Evolutionary conservation across 176 grass and related monocot genomes (phyloP).

Genomic region (Microstegium vimineum): DNA sequence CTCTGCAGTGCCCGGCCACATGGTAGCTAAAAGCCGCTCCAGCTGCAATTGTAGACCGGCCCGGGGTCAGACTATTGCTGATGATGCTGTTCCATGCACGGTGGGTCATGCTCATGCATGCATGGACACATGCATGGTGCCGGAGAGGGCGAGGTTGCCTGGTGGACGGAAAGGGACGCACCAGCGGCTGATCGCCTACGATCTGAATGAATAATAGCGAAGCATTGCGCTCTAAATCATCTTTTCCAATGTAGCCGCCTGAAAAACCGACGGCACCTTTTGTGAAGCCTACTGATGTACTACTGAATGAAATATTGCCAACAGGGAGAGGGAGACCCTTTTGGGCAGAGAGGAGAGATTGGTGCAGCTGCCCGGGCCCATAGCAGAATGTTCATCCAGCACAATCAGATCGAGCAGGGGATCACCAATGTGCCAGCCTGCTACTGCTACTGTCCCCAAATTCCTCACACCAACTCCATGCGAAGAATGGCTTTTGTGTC

Average conservation of each 20-base stretch:
- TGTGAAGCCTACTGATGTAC: neutral
- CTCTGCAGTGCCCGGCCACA: neutral
- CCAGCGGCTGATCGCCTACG: neutral
- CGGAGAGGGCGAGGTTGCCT: neutral
- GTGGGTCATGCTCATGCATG: neutral
- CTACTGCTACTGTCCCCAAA: no score
- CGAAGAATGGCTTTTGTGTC: no score
- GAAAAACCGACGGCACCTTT: neutral
- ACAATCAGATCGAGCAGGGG: neutral
- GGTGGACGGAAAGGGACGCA: slow-evolving; percentile 18
- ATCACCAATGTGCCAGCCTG: neutral
- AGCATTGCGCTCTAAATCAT: neutral
- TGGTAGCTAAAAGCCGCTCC: neutral
- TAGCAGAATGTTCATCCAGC: neutral
- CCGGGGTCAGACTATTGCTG: neutral
- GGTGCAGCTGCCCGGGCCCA: neutral
- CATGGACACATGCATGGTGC: neutral
- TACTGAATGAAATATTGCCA: neutral
- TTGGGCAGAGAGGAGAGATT: neutral
- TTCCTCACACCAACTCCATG: neutral
- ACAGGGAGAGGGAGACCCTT: neutral
- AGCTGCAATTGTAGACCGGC: neutral
- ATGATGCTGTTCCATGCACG: neutral
- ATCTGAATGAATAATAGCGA: neutral
- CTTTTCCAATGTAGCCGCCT: neutral